Percentiles rank a stretch among this genome's conserved stretches.
These are phyloP conservation scores for Sonneratia alba DNA, from an alignment of 345 rosid genomes.

Conservation along the genomic window DNA sequence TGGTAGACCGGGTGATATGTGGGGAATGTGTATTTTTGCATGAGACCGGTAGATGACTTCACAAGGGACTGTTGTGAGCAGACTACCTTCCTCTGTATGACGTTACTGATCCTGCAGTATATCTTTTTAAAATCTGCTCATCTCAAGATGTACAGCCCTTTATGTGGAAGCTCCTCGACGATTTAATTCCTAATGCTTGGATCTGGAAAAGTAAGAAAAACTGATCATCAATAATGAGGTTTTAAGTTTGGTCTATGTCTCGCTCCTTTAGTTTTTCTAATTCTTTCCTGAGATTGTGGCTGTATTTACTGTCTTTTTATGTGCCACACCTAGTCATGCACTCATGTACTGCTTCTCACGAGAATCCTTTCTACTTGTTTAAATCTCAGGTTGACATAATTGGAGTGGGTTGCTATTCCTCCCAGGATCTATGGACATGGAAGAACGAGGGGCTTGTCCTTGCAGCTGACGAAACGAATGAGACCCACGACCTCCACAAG, in stretches of 20 bases:
- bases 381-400: slow-evolving; percentile 73
- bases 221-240: not conserved
- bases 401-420: slow-evolving; percentile 94
- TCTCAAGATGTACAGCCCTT: not conserved
- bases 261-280: not conserved
- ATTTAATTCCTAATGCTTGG: not conserved
- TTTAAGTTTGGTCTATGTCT: not conserved
- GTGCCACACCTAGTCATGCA: not conserved
- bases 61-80: not conserved
- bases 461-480: slow-evolving; percentile 56
- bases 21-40: too few relatives aligned
- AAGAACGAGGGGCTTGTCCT: slow-evolving; percentile 83
- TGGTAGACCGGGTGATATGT: too few relatives aligned
- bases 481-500: slow-evolving; percentile 70
- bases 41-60: too few relatives aligned
- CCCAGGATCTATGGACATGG: slow-evolving; percentile 89
- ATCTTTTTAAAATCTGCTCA: not conserved
- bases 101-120: not conserved
- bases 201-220: not conserved
- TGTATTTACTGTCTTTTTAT: not conserved
- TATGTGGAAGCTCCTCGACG: not conserved
- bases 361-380: slow-evolving; percentile 2
- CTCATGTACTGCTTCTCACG: not conserved
- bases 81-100: not conserved
- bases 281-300: not conserved